Base-by-base conservation (phyloP, 306 rosid species). In the Calophaca sinica region DNA sequence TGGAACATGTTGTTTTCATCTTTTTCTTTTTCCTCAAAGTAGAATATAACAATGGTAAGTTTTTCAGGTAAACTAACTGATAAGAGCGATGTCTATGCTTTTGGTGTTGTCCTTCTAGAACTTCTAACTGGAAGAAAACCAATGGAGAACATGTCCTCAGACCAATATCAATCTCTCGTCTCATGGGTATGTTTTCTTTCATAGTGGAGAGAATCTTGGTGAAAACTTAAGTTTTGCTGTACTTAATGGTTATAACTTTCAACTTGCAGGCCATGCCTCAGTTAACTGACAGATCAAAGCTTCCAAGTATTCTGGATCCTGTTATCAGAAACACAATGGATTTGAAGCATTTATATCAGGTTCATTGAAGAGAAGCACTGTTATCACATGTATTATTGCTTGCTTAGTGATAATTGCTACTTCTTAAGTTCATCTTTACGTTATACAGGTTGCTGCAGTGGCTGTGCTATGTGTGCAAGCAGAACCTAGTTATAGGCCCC, bases 341-440 rank as follows among this genome's bases (percentile, higher is more conserved):
- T 86, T 83, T 90, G 78, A 94, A 91, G 82, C 98, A 94, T 86
- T 84, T 94, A 69, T 94, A 90, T 75, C 98, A 94, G 93, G 97
- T 94, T 63, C 57, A 44, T 74, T 74, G 51, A 69, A 14, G 57
- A 62, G 48, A 70, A 68, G n/a, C 28, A 45, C 35, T 46, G 14
- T 74, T 63, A 52, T 70, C 45, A 62, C 75, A n/a, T 49, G 44
- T 61, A 44, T 57, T 63, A 26, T 20, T 20, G 26, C 26, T 45
- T 31, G 41, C 45, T 9, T 9, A 20, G 32, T 35, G 50, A 35
- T 50, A 36, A 68, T 1, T 51, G 70, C 45, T 52, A 75, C 73
- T 38, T 76, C 64, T 35, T 31, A 45, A 55, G 49, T 54, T 74
- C 9, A 12, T 44, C 32, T 72, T 32, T 52, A 53, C 42, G 65